Evolutionary conservation across 805 yeast species (phyloP).

Genomic region (Ogataea methylovora): DNA sequence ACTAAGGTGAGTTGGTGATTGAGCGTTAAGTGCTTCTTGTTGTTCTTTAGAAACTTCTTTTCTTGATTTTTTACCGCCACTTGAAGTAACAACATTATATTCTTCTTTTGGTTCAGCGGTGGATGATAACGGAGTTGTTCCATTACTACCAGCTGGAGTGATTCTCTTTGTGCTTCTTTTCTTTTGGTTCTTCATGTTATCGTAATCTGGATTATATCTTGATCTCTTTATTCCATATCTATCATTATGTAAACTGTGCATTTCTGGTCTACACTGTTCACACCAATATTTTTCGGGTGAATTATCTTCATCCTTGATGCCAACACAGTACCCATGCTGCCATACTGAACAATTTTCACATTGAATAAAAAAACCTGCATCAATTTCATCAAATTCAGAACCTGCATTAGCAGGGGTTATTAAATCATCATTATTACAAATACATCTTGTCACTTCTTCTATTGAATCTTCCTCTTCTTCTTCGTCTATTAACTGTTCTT

Average conservation of each 20-base stretch:
- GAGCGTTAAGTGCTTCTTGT: conserved; percentile 1
- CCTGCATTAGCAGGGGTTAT: conserved; percentile 22
- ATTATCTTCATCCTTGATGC: conserved; percentile 61
- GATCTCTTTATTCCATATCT: conserved; percentile 41
- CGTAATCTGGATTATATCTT: conserved; percentile 38
- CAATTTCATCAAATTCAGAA: conserved; percentile 31
- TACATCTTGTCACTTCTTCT: conserved; percentile 46
- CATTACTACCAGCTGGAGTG: background rate
- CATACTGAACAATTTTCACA: conserved; percentile 91
- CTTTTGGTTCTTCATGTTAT: conserved; percentile 14
- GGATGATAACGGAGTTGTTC: background rate
- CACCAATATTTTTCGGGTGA: conserved; percentile 96
- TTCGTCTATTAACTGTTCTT: conserved; percentile 1
- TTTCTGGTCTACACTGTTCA: conserved; percentile 81
- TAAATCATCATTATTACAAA: conserved; percentile 44
- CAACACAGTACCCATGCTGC: conserved; percentile 98
- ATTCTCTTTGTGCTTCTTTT: conserved; percentile 1
- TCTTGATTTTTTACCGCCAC: background rate
- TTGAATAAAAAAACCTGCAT: conserved; percentile 64
- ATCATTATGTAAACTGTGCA: conserved; percentile 51
- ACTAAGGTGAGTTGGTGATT: conserved; percentile 8
- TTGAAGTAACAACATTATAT: background rate
- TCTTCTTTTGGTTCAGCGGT: background rate
- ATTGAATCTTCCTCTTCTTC: conserved; percentile 20
- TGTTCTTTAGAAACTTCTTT: conserved; percentile 8